These are phyloP conservation scores for Bryopsis sp. DNA, from an alignment of 139 green algal genomes.

Conservation along the genomic window DNA sequence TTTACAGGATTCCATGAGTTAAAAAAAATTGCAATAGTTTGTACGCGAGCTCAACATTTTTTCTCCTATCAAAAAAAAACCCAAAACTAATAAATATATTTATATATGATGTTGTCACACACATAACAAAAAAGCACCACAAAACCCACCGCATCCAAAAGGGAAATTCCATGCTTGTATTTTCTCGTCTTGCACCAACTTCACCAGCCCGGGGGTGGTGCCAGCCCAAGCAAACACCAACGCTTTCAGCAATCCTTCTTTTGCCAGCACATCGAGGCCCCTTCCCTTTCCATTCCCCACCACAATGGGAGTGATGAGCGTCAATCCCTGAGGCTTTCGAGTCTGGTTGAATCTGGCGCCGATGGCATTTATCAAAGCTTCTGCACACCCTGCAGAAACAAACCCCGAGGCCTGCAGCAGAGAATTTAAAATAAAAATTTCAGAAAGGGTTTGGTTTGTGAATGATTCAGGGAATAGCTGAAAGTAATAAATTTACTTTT, in stretches of 20 bases:
- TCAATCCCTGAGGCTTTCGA: background rate
- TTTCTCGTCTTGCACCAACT: background rate
- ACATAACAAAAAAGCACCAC: too few relatives aligned
- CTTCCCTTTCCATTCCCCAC: constrained; percentile 10
- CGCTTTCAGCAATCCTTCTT: constrained; percentile 5
- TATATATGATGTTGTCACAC: too few relatives aligned
- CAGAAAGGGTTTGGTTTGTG: too few relatives aligned
- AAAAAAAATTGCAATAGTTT: too few relatives aligned
- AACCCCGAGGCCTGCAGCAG: constrained; percentile 3
- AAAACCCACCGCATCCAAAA: constrained; percentile 10
- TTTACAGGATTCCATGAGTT: too few relatives aligned
- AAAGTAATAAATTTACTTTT: too few relatives aligned
- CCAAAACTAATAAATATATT: too few relatives aligned
- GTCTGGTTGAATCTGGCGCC: background rate
- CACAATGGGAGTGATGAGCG: background rate
- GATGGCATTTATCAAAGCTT: background rate
- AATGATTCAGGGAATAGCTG: too few relatives aligned
- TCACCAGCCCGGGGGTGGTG: background rate
- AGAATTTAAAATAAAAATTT: too few relatives aligned
- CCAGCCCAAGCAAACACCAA: background rate
- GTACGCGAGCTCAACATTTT: too few relatives aligned
- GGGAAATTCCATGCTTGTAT: constrained; percentile 17
- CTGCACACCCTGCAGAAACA: background rate
- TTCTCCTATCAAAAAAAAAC: too few relatives aligned
- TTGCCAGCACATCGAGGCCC: constrained; percentile 5